These are phyloP conservation scores for Helianthus annuus DNA, from an alignment of 129 eudicot genomes.

Conservation along the genomic window DNA sequence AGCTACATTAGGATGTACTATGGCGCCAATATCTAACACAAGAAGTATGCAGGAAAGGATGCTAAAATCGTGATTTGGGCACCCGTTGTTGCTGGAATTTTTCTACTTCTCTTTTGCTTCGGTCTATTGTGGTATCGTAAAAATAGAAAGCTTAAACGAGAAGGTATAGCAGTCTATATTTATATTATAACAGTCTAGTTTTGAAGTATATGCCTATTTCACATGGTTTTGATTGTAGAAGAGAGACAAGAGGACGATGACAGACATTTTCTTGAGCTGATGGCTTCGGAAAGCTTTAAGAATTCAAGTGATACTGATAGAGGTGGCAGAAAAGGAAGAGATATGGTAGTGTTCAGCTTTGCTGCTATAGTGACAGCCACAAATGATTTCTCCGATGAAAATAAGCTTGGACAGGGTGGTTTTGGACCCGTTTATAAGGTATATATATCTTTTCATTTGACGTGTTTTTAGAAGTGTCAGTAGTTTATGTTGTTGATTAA, in stretches of 20 bases:
- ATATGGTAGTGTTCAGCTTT: slow-evolving; percentile 38
- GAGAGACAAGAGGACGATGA: slow-evolving; percentile 28
- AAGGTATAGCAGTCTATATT: slow-evolving; percentile 19
- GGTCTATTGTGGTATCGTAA: slow-evolving; percentile 28
- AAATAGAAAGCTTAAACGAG: slow-evolving; percentile 28
- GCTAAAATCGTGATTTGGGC: slow-evolving; percentile 27
- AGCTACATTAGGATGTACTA: not conserved
- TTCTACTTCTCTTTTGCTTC: slow-evolving; percentile 16
- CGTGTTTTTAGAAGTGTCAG: not conserved
- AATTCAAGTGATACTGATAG: slow-evolving; percentile 11
- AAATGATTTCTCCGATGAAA: slow-evolving; percentile 36
- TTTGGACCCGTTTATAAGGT: slow-evolving; percentile 64
- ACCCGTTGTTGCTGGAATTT: slow-evolving; percentile 18
- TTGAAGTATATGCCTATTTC: slow-evolving; percentile 7
- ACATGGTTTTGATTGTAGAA: slow-evolving; percentile 21
- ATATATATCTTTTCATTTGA: not conserved
- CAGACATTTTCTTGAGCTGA: slow-evolving; percentile 30
- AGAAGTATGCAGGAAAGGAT: slow-evolving; percentile 24
- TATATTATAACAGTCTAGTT: not conserved
- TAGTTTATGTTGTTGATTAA: not conserved
- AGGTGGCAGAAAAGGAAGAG: slow-evolving; percentile 38
- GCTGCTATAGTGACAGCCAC: slow-evolving; percentile 39
- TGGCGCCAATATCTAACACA: not conserved
- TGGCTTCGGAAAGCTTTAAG: slow-evolving; percentile 32
- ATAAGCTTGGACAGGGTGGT: slow-evolving; percentile 60